phyloP scores from a whole-genome alignment of 1,284 basidiomycete species.

The Ganoderma lingzhi region DNA sequence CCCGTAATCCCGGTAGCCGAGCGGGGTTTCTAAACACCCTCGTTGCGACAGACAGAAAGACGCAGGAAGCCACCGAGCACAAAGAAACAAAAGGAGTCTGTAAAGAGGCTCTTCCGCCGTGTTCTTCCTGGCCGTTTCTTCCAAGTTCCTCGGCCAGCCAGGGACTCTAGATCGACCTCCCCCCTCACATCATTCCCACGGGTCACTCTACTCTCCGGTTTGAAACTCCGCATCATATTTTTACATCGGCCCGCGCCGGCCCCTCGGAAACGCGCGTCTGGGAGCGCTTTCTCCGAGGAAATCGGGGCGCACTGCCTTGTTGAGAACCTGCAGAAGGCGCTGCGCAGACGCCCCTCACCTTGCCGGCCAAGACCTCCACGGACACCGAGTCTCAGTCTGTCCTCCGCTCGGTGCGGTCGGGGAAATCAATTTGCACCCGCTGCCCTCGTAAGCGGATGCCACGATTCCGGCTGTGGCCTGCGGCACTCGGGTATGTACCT shows the following conservation, averaged over 20 bases:
- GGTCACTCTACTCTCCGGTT: neutral
- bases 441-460: neutral
- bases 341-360: constrained; percentile 1
- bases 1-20: neutral
- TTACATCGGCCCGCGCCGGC: neutral
- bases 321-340: neutral
- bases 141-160: neutral
- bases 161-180: neutral
- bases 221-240: neutral
- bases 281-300: constrained; percentile 8
- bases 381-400: neutral
- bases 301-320: constrained; percentile 3
- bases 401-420: neutral
- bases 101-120: neutral
- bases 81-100: neutral
- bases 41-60: neutral
- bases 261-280: neutral
- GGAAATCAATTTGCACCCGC: neutral
- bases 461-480: neutral
- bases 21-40: neutral
- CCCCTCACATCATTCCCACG: constrained; percentile 5
- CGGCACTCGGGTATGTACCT: neutral
- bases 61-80: neutral
- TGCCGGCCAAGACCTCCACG: constrained; percentile 1
- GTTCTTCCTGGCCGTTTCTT: neutral